phyloP scores from a whole-genome alignment of 257 asterid species.

The Przewalskia tangutica region DNA sequence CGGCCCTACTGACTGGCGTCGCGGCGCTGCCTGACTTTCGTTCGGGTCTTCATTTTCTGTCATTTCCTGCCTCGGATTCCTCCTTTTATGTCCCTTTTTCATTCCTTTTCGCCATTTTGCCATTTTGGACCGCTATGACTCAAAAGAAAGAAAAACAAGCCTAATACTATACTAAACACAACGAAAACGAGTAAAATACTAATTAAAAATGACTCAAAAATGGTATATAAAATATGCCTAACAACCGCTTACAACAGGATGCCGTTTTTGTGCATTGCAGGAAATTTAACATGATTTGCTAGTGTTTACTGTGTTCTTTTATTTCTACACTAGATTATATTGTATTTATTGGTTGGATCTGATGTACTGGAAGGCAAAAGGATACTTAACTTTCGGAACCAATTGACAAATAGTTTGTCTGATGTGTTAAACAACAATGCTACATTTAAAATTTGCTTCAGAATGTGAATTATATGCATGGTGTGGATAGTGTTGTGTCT shows the following conservation, averaged over 20 bases:
- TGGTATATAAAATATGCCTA: too few species aligned
- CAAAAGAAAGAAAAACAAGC: too few species aligned
- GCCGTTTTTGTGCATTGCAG: not conserved
- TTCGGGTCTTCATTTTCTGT: too few species aligned
- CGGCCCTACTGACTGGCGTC: too few species aligned
- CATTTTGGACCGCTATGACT: too few species aligned
- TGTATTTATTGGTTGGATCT: not conserved
- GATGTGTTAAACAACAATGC: not conserved
- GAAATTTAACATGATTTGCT: not conserved
- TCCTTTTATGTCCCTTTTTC: too few species aligned
- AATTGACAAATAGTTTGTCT: not conserved
- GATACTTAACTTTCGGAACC: not conserved
- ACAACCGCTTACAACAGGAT: not conserved
- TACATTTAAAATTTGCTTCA: not conserved
- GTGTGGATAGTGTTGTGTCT: conserved; percentile 2
- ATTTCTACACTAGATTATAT: not conserved
- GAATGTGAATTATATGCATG: not conserved
- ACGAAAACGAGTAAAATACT: too few species aligned
- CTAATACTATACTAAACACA: too few species aligned
- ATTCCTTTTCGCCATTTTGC: too few species aligned
- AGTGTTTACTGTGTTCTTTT: not conserved
- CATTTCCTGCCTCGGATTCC: too few species aligned
- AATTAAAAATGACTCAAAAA: too few species aligned
- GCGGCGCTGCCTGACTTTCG: too few species aligned
- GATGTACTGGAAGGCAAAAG: not conserved